A percentile compares a stretch with the other conserved stretches of the same genome.
Evolutionary conservation across 176 grass and related monocot genomes (phyloP).

Genomic region (Elaeis guineensis): DNA sequence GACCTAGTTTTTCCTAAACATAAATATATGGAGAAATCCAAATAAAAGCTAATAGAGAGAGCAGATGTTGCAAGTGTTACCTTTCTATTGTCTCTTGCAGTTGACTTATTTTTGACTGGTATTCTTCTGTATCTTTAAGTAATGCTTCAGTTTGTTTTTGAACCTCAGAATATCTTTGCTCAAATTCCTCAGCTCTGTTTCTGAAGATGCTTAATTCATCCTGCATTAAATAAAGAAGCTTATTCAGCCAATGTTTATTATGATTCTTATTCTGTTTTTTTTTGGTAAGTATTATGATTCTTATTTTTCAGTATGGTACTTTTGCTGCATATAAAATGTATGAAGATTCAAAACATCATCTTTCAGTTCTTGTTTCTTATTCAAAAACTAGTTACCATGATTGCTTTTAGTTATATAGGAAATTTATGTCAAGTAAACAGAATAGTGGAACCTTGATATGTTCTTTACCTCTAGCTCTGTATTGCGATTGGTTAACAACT

Average conservation of each 20-base stretch:
- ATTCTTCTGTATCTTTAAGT: constrained; percentile 50
- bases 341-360: no score
- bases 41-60: no score
- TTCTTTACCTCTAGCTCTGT: constrained; percentile 62
- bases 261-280: no score
- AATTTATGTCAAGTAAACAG: no score
- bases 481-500: constrained; percentile 48
- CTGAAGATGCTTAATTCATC: constrained; percentile 50
- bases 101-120: constrained; percentile 41
- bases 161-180: constrained; percentile 49
- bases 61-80: constrained; percentile 16
- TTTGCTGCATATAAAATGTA: no score
- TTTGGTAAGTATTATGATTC: no score
- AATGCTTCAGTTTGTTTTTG: constrained; percentile 45
- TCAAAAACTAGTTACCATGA: no score
- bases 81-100: constrained; percentile 65
- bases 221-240: constrained; percentile 30
- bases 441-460: background rate
- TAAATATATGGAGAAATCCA: no score
- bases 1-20: no score
- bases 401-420: no score
- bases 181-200: constrained; percentile 75
- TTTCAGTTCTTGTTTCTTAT: no score
- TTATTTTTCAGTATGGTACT: no score
- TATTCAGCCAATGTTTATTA: background rate